Conservation (phyloP, 2,329 filamentous ascomycete genomes). For the Colletotrichum paranaense region DNA sequence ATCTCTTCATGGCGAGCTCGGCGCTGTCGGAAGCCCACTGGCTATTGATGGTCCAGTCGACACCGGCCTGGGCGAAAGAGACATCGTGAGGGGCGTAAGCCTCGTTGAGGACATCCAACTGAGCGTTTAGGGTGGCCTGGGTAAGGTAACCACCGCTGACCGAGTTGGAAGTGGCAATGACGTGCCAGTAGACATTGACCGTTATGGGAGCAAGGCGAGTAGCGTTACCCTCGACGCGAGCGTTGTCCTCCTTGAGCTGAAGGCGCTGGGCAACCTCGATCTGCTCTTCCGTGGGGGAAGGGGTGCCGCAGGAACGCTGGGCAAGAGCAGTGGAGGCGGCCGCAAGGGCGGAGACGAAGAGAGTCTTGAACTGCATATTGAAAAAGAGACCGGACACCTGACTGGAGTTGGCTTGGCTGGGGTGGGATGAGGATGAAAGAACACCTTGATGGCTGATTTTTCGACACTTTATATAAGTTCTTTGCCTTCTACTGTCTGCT, state of each 20-base stretch:
- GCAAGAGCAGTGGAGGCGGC: conserved; percentile 28
- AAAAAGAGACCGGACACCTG: conserved; percentile 15
- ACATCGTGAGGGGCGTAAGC: conserved; percentile 57
- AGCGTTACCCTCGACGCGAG: conserved; percentile 34
- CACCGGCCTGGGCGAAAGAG: conserved; percentile 55
- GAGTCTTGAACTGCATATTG: conserved; percentile 32
- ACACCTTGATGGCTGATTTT: conserved; percentile 26
- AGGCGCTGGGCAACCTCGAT: conserved; percentile 24
- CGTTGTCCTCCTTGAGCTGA: conserved; percentile 28
- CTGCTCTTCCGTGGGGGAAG: conserved; percentile 25
- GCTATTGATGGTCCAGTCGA: conserved; percentile 58
- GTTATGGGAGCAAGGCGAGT: conserved; percentile 41
- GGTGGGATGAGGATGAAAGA: background rate
- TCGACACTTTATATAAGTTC: conserved; percentile 21
- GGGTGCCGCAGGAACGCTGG: conserved; percentile 33
- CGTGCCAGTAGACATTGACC: conserved; percentile 54
- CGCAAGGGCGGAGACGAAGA: conserved; percentile 30
- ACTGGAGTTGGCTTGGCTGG: conserved; percentile 13
- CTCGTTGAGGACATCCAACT: conserved; percentile 57
- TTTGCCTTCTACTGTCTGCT: background rate
- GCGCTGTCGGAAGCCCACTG: conserved; percentile 55
- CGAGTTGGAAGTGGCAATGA: conserved; percentile 46
- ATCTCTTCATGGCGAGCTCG: conserved; percentile 56
- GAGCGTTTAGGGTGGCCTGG: conserved; percentile 46
- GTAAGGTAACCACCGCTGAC: conserved; percentile 48